Percentiles rank a stretch among this genome's conserved stretches.
Evolutionary conservation across 2,329 filamentous ascomycete species (phyloP).

Genomic region (Colletotrichum endophyticum): DNA sequence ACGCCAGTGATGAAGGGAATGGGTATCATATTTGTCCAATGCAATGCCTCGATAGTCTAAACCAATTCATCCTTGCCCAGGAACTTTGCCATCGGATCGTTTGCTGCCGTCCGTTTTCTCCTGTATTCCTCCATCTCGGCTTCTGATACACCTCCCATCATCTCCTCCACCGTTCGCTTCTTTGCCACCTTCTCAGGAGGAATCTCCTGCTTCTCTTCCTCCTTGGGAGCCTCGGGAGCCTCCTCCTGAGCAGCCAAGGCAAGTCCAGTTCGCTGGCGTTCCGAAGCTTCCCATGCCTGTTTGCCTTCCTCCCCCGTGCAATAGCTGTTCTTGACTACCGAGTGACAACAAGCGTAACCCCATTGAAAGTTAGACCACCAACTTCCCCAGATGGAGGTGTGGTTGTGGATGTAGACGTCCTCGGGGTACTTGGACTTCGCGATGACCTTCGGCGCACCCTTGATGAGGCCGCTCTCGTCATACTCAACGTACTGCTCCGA

Average conservation of each 20-base stretch:
- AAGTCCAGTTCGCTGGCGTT: constrained; percentile 59
- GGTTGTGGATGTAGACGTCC: constrained; percentile 87
- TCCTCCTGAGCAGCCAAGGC: constrained; percentile 37
- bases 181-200: constrained; percentile 44
- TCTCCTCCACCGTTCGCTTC: constrained; percentile 80
- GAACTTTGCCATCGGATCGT: constrained; percentile 88
- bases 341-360: constrained; percentile 97
- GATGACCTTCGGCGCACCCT: constrained; percentile 78
- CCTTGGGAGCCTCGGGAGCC: constrained; percentile 27
- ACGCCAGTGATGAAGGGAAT: constrained; percentile 5
- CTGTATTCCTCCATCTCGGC: constrained; percentile 88
- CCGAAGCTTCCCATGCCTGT: constrained; percentile 77
- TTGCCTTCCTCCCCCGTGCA: constrained; percentile 93
- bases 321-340: constrained; percentile 93
- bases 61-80: constrained; percentile 73
- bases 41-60: constrained; percentile 37
- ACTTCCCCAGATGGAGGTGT: constrained; percentile 91
- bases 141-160: constrained; percentile 79
- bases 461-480: constrained; percentile 87
- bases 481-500: constrained; percentile 93
- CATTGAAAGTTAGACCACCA: constrained; percentile 97
- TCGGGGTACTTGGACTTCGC: constrained; percentile 92
- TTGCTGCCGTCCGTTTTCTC: constrained; percentile 72
- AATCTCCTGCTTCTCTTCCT: constrained; percentile 35
- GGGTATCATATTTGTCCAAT: constrained; percentile 22